Evolutionary conservation across 441 rosid genomes (phyloP).

Genomic region (California macrophylla): DNA sequence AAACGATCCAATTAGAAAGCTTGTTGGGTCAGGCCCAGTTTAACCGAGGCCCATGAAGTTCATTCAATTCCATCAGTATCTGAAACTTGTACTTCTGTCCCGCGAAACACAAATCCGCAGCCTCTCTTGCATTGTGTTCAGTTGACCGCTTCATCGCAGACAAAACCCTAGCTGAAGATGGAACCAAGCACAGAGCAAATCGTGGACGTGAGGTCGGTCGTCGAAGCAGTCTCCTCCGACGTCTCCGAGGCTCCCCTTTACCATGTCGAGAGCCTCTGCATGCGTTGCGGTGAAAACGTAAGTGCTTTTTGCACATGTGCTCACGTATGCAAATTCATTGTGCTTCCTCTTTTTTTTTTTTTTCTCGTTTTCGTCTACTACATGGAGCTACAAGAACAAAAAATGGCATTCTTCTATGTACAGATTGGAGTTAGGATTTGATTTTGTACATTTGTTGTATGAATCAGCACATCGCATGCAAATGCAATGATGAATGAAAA

Average conservation of each 20-base stretch:
- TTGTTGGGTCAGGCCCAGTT: too few relatives aligned
- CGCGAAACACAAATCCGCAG: too few relatives aligned
- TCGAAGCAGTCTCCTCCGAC: slow-evolving; percentile 61
- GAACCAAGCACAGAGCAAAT: slow-evolving; percentile 29
- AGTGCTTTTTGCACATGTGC: neutral
- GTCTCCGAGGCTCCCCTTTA: slow-evolving; percentile 56
- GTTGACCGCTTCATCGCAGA: neutral
- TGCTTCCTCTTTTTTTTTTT: neutral
- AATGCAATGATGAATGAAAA: neutral
- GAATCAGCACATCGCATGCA: neutral
- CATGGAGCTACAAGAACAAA: neutral
- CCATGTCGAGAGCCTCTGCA: slow-evolving; percentile 84
- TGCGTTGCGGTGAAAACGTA: slow-evolving; percentile 84
- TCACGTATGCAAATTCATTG: neutral
- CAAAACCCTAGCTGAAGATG: slow-evolving; percentile 9
- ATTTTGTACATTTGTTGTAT: neutral
- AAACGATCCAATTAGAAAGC: too few relatives aligned
- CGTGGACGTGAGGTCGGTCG: slow-evolving; percentile 67
- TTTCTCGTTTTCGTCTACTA: too few relatives aligned
- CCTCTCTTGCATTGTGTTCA: neutral
- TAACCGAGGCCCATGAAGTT: too few relatives aligned
- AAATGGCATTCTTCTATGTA: neutral
- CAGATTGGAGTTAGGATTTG: neutral
- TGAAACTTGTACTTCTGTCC: too few relatives aligned
- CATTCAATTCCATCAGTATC: too few relatives aligned